Evolutionary conservation across 2,329 filamentous ascomycete species (phyloP).

Genomic region (Alternaria sp.): DNA sequence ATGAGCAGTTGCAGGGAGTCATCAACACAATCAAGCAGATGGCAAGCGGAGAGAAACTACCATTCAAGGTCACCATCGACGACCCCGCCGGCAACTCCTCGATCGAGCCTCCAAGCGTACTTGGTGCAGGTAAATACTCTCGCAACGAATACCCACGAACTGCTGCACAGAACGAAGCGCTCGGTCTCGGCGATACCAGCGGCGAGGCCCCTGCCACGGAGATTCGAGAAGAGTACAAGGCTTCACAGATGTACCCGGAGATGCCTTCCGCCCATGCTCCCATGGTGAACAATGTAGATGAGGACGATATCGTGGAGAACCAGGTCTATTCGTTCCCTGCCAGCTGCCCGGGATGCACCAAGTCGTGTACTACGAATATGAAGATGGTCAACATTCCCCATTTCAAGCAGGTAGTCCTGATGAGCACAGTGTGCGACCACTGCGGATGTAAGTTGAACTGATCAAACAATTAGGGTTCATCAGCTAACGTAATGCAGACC

Average conservation of each 20-base stretch:
- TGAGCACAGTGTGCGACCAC: constrained; percentile 89
- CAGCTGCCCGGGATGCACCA: constrained; percentile 88
- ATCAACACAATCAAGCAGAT: constrained; percentile 79
- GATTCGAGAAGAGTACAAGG: constrained; percentile 62
- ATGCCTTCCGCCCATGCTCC: constrained; percentile 45
- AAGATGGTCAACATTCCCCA: constrained; percentile 98
- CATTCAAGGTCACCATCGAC: constrained; percentile 87
- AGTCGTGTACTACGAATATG: constrained; percentile 90
- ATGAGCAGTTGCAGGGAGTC: constrained; percentile 78
- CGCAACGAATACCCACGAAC: constrained; percentile 85
- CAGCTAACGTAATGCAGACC: constrained; percentile 58
- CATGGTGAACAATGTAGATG: constrained; percentile 55
- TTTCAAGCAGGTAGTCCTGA: constrained; percentile 96
- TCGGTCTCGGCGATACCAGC: constrained; percentile 71
- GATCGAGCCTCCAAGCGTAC: constrained; percentile 82
- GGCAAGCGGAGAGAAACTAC: constrained; percentile 78
- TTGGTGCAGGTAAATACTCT: constrained; percentile 86
- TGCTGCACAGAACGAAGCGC: constrained; percentile 81
- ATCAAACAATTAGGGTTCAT: background rate
- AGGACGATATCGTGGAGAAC: constrained; percentile 85
- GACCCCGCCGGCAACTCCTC: constrained; percentile 96
- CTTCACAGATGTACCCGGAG: constrained; percentile 55
- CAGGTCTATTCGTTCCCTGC: constrained; percentile 94
- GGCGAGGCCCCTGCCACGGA: constrained; percentile 64
- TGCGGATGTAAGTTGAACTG: constrained; percentile 70